Base-by-base conservation (phyloP, 768 basidiomycete species). In the Lanmaoa pseudosensibilis region DNA sequence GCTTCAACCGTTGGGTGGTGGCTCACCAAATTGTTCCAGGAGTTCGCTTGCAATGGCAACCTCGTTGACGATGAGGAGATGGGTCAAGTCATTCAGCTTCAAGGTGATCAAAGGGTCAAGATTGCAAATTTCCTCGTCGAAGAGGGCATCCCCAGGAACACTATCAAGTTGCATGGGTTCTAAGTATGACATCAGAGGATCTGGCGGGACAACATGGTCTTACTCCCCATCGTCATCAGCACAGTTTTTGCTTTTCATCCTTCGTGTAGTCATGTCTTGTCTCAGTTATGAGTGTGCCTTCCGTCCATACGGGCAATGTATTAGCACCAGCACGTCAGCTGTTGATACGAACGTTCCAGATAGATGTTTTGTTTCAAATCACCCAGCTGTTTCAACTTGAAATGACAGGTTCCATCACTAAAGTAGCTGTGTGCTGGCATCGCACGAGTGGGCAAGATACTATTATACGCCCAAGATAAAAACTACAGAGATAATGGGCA, bases 21-120 rank as follows among this genome's bases (percentile, higher is more conserved):
- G 66, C 58, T 56, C 13, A 67, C 34, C 18, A 9, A 32, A 21
- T 16, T 16, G 8, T 40, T 48, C 12, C 63, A 95, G 93, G 93
- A 97, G 80, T 97, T 98, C 65, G 95, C 95, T 62, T 98, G 95
- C 80, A 99, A 99, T 76, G 97, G 97, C 64, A 95, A 90, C 49
- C 84, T 99, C 65, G 91, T 97, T 62, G 91, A 94, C 51, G 92
- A 97, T 77, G 91, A 91, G 73, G 92, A 94, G 78, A 85, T 93
- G 78, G 97, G 97, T 54, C 83, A 94, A 78, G 92, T 99, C 72
- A 92, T 99, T 69, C 97, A 99, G 77, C 87, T 99, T 61, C 97
- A 98, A 73, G 97, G 97, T 59, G 97, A 99, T 76, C 97, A 99
- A 75, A 85, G 97, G 50, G 74, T 81, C 70, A 94, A 95, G 81